Base-by-base conservation (phyloP, 768 basidiomycete species). In the Amanita muscaria region DNA sequence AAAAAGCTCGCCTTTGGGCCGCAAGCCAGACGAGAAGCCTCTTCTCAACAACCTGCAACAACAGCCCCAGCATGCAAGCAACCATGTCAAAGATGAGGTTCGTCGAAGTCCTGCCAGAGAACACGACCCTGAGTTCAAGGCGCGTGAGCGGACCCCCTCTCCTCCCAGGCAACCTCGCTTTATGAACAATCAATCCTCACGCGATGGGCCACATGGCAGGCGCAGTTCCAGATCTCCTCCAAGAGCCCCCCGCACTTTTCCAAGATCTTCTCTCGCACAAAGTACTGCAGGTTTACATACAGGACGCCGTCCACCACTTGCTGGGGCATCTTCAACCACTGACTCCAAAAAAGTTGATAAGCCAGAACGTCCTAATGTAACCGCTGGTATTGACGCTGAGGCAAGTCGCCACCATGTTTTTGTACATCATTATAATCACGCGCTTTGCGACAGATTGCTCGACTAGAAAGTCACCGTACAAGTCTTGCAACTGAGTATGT, bases 401-500 rank as follows among this genome's bases (percentile, higher is more conserved):
- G 60, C 56, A 22, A 31, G 6, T 16, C 30, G 19, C n/a, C n/a
- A n/a, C 4, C 37, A 19, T 11, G 18, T 31, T 41, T 14, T 18
- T 14, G 11, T 7, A 16, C 27, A 34, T 8, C 23, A n/a, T 23
- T 24, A 15, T n/a, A 38, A 16, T 31, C 18, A 36, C 8, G 3
- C 35, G 15, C 37, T 25, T 19, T 36, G 4, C 31, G 39, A 34
- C 44, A 65, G 64, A 58, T 68, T 31, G 46, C 56, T 39, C 64
- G 63, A 12, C 37, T 69, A 10, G 65, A 67, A 46, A 53, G 54
- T 0, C 70, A 70, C 44, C 68, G 70, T 4, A 54, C 61, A 5
- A 60, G 60, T 43, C 61, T 69, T 11, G 59, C 62, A n/a, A 48
- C 59, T 14, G 72, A 75, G 42, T 64, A 69, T 42, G 52, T 59